Evolutionary conservation across 306 rosid genomes (phyloP).

Genomic region (Sophora flavescens): DNA sequence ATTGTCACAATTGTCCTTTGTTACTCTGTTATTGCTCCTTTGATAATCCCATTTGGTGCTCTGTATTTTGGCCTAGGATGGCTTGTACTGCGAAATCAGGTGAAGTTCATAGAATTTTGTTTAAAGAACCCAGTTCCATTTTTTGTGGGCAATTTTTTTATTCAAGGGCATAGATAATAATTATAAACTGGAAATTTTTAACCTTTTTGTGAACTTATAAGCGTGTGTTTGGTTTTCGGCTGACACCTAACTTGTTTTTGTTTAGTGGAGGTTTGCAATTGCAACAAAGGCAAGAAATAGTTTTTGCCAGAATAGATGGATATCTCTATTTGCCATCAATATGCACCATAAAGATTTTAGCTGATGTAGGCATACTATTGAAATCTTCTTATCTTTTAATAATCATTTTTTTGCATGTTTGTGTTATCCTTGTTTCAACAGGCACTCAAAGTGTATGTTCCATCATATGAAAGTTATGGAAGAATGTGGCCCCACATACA

Average conservation of each 20-base stretch:
- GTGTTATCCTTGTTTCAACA: constrained; percentile 50
- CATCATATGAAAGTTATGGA: constrained; percentile 90
- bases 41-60: constrained; percentile 85
- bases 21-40: constrained; percentile 89
- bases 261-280: constrained; percentile 1
- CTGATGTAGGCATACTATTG: constrained; percentile 1
- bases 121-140: background rate
- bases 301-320: background rate
- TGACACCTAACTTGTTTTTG: background rate
- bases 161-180: background rate
- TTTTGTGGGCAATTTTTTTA: background rate
- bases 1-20: constrained; percentile 78
- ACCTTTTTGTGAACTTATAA: constrained; percentile 9
- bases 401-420: background rate
- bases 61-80: constrained; percentile 86
- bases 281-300: constrained; percentile 4
- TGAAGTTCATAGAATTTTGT: constrained; percentile 42
- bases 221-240: no score
- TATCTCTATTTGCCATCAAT: background rate
- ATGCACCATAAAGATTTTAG: background rate
- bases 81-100: constrained; percentile 97
- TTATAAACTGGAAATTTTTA: background rate
- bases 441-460: constrained; percentile 93
- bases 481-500: constrained; percentile 95
- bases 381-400: background rate